These are phyloP conservation scores for Dysphania ambrosioides DNA, from an alignment of 148 eudicot genomes.

Conservation along the genomic window DNA sequence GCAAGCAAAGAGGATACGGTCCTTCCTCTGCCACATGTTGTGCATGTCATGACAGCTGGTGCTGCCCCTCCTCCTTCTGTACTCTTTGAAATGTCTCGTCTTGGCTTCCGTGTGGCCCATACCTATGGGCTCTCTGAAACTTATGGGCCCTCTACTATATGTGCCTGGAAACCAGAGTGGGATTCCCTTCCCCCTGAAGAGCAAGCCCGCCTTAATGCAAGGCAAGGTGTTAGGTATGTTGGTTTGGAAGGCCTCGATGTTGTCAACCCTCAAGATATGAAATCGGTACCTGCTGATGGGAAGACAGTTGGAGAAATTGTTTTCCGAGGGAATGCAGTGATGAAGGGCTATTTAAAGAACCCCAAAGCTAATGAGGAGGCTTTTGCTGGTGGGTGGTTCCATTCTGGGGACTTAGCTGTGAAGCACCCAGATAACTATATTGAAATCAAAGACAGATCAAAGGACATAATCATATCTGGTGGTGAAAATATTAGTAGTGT, in stretches of 20 bases:
- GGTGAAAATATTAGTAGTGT: constrained; percentile 94
- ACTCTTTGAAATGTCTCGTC: constrained; percentile 62
- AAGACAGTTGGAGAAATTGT: constrained; percentile 81
- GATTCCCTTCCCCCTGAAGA: constrained; percentile 54
- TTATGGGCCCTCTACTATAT: constrained; percentile 79
- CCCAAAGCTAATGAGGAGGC: constrained; percentile 81
- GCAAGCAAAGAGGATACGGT: constrained; percentile 62
- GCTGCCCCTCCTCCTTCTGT: constrained; percentile 89
- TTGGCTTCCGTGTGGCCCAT: constrained; percentile 83
- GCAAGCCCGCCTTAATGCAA: constrained; percentile 72
- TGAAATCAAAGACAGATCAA: constrained; percentile 86
- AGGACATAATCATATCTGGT: constrained; percentile 91
- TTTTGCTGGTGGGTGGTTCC: constrained; percentile 83
- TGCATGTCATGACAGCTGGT: constrained; percentile 89
- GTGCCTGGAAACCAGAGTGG: constrained; percentile 99
- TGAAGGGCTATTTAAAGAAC: constrained; percentile 92
- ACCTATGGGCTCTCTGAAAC: constrained; percentile 93
- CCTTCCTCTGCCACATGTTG: constrained; percentile 66
- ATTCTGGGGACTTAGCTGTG: constrained; percentile 84
- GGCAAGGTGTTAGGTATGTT: constrained; percentile 78
- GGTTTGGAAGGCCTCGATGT: constrained; percentile 73
- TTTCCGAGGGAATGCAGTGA: constrained; percentile 76
- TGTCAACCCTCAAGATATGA: constrained; percentile 56
- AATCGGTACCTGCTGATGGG: constrained; percentile 78
- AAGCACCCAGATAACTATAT: constrained; percentile 85